A percentile compares a stretch with the other conserved stretches of the same genome.
These are phyloP conservation scores for Blyttiomyces sp. DNA, from an alignment of 371 early-diverging fungal genomes.

Conservation along the genomic window DNA sequence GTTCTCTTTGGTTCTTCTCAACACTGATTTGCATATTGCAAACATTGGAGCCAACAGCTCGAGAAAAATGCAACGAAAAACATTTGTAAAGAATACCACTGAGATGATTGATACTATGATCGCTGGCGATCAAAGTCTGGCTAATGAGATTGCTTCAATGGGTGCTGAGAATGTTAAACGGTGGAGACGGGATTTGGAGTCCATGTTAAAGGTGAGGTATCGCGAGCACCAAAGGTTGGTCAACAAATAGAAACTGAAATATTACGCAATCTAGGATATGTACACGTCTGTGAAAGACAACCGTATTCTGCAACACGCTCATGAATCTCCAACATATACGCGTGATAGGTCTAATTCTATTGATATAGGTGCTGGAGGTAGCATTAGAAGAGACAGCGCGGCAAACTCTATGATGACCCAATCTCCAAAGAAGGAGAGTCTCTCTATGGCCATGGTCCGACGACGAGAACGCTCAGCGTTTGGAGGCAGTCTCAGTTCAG, in stretches of 20 bases:
- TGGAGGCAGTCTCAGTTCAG: too few species aligned
- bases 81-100: constrained; percentile 51
- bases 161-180: not conserved
- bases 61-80: constrained; percentile 48
- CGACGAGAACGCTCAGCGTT: too few species aligned
- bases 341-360: too few species aligned
- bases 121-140: constrained; percentile 10
- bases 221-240: not conserved
- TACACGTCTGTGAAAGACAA: constrained; percentile 71
- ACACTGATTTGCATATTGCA: constrained; percentile 89
- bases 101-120: constrained; percentile 29
- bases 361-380: too few species aligned
- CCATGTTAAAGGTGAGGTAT: constrained; percentile 9
- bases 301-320: constrained; percentile 64
- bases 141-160: constrained; percentile 3
- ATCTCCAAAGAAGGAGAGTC: too few species aligned
- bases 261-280: constrained; percentile 51
- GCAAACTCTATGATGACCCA: too few species aligned
- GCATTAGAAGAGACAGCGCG: too few species aligned
- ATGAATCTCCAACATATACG: too few species aligned
- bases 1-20: constrained; percentile 81
- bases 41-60: constrained; percentile 47
- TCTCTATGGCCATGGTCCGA: too few species aligned
- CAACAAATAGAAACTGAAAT: not conserved
- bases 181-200: constrained; percentile 26